Conservation (phyloP, 2,329 filamentous ascomycete genomes). For the Sporothrix pseudoabietina region DNA sequence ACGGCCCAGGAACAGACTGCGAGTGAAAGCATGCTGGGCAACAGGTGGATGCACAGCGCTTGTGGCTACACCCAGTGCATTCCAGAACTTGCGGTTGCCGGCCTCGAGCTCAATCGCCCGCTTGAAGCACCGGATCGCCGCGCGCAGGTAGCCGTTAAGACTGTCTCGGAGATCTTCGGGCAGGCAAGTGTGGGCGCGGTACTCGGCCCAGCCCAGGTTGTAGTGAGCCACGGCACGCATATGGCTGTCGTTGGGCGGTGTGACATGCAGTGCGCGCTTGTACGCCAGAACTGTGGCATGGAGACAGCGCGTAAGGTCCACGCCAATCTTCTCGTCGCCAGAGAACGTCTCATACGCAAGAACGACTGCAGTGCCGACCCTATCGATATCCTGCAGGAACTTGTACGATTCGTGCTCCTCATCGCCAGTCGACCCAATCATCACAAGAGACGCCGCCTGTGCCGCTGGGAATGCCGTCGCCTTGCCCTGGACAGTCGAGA, state of each 20-base stretch:
- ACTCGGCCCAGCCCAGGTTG: slow-evolving; percentile 93
- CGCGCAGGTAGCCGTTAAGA: slow-evolving; percentile 70
- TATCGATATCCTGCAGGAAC: slow-evolving; percentile 69
- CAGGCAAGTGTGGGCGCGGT: slow-evolving; percentile 73
- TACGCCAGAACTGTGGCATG: slow-evolving; percentile 79
- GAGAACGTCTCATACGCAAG: slow-evolving; percentile 50
- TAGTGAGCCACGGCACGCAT: slow-evolving; percentile 96
- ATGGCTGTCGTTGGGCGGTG: slow-evolving; percentile 71
- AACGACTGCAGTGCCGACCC: slow-evolving; percentile 52
- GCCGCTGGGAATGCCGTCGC: slow-evolving; percentile 63
- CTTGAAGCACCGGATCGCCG: slow-evolving; percentile 89
- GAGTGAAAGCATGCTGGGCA: slow-evolving; percentile 88
- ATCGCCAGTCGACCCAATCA: slow-evolving; percentile 45
- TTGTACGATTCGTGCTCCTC: slow-evolving; percentile 53
- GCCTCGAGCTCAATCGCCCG: slow-evolving; percentile 92
- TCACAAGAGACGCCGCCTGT: slow-evolving; percentile 55
- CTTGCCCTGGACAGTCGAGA: slow-evolving; percentile 74
- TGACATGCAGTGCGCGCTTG: slow-evolving; percentile 80
- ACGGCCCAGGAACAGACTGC: slow-evolving; percentile 92
- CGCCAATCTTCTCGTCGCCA: slow-evolving; percentile 51
- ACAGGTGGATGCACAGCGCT: slow-evolving; percentile 83
- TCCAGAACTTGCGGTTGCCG: slow-evolving; percentile 96
- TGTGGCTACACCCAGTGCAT: slow-evolving; percentile 88
- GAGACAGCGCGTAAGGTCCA: slow-evolving; percentile 61
- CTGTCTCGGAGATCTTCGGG: slow-evolving; percentile 57